Percentiles rank a stretch among this genome's conserved stretches.
Evolutionary conservation across 192 early-diverging fungal genomes (phyloP).

Genomic region (Linnemannia elongata): DNA sequence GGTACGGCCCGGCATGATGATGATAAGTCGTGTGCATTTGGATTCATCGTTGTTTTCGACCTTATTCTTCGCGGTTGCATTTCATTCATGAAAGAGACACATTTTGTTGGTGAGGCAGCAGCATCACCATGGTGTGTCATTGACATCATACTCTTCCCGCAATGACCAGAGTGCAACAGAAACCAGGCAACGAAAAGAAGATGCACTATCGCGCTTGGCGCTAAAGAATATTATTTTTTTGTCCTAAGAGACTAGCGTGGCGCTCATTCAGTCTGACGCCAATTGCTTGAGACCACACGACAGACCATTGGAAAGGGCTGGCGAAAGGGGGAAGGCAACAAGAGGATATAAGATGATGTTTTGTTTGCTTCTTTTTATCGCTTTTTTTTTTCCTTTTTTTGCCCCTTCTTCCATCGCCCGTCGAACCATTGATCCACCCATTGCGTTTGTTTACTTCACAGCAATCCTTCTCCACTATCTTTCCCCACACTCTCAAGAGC

Average conservation of each 20-base stretch:
- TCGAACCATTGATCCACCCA: neutral
- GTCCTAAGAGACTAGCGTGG: neutral
- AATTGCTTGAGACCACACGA: neutral
- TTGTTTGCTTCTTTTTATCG: neutral
- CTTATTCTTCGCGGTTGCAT: neutral
- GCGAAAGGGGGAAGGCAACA: neutral
- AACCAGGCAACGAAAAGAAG: neutral
- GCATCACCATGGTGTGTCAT: neutral
- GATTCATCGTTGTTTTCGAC: neutral
- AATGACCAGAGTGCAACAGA: neutral
- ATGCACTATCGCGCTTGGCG: neutral
- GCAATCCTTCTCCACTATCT: neutral
- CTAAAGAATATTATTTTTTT: neutral
- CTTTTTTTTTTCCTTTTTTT: neutral
- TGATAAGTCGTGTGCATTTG: too few species aligned
- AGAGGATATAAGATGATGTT: neutral
- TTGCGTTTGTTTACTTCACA: neutral
- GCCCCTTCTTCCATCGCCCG: neutral
- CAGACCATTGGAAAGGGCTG: neutral
- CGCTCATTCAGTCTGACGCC: neutral
- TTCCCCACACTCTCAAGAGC: neutral
- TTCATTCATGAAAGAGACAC: neutral
- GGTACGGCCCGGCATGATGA: too few species aligned
- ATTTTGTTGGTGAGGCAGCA: neutral
- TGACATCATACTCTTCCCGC: neutral